Evolutionary conservation across 345 rosid species (phyloP).

Genomic region (Brassica cretica): DNA sequence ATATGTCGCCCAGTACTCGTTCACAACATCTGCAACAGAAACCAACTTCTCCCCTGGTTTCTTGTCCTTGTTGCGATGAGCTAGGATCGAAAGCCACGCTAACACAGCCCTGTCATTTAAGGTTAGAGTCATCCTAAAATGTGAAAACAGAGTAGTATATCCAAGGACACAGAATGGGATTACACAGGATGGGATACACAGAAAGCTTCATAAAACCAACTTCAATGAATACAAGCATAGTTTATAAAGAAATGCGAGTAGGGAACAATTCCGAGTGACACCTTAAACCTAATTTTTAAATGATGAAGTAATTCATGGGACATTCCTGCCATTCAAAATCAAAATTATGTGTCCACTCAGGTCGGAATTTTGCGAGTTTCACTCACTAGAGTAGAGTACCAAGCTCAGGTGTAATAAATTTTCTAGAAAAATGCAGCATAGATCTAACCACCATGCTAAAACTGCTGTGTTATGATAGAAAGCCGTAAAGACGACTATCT

Average conservation of each 20-base stretch:
- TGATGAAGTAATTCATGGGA: background rate
- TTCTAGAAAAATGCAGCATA: background rate
- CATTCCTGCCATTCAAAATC: background rate
- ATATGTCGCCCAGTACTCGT: conserved; percentile 88
- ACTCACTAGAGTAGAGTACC: background rate
- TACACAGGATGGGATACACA: background rate
- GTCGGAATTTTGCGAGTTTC: conserved; percentile 5
- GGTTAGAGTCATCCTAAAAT: conserved; percentile 6
- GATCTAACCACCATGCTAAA: background rate
- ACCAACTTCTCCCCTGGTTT: conserved; percentile 74
- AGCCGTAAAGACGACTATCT: background rate
- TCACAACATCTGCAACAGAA: conserved; percentile 81
- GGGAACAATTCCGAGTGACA: background rate
- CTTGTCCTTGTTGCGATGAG: conserved; percentile 73
- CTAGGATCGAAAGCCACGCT: conserved; percentile 93
- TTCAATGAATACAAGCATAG: background rate
- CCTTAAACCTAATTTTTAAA: background rate
- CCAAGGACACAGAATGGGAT: background rate
- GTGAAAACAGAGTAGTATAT: conserved; percentile 5
- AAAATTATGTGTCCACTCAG: background rate
- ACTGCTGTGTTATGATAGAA: background rate
- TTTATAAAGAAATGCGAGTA: background rate
- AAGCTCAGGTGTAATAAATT: background rate
- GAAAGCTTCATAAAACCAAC: background rate
- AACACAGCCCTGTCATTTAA: conserved; percentile 74